These are phyloP conservation scores for Heliamphora exappendiculata DNA, from an alignment of 148 eudicot genomes.

Conservation along the genomic window DNA sequence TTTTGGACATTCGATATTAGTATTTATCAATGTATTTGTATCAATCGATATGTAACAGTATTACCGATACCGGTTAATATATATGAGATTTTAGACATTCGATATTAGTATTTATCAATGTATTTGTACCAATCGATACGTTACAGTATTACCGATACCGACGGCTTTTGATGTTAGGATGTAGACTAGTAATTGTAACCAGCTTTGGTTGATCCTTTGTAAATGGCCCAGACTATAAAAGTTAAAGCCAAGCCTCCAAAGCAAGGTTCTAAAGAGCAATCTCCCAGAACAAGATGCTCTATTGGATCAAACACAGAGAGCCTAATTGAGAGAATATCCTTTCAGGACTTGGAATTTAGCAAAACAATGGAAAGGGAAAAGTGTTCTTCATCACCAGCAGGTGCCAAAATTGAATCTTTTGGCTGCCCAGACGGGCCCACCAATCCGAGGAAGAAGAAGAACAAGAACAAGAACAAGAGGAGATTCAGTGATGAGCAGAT, in stretches of 20 bases:
- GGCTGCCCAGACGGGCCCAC: conserved; percentile 12
- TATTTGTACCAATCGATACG: no score
- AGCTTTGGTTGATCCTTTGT: conserved; percentile 17
- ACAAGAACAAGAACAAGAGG: conserved; percentile 17
- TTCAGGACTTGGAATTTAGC: not conserved
- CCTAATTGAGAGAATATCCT: not conserved
- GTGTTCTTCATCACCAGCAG: conserved; percentile 14
- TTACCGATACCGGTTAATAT: no score
- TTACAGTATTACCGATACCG: no score
- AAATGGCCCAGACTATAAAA: conserved; percentile 21
- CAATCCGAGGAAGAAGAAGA: conserved; percentile 19
- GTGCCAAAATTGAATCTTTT: conserved; percentile 14
- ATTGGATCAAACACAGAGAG: not conserved
- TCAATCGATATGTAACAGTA: no score
- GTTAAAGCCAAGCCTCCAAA: conserved; percentile 22
- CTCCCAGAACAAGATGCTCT: not conserved
- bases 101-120: no score
- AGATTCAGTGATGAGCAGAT: conserved; percentile 36
- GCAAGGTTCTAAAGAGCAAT: conserved; percentile 13
- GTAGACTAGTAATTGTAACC: no score
- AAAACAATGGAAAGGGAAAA: conserved; percentile 31
- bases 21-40: no score
- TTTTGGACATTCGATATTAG: no score
- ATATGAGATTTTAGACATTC: no score
- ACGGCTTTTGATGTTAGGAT: no score